These are phyloP conservation scores for Solanum dulcamara DNA, from an alignment of 257 asterid species.

Conservation along the genomic window DNA sequence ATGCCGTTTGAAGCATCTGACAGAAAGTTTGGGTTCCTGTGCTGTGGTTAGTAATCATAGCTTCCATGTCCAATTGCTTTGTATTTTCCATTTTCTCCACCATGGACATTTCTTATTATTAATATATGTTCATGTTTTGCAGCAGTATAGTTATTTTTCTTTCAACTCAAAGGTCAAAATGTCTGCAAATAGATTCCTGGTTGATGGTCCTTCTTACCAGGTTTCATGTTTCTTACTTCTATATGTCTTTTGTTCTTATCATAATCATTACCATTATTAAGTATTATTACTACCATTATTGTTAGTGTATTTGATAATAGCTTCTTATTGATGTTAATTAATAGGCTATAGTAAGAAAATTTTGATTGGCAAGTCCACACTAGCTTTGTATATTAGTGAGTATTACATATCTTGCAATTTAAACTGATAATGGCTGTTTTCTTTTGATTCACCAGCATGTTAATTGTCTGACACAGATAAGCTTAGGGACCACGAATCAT, in stretches of 20 bases:
- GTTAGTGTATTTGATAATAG: not conserved
- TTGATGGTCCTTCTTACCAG: not conserved
- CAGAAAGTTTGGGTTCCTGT: not conserved
- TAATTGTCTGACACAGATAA: not conserved
- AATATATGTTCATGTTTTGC: not conserved
- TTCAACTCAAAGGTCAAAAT: not conserved
- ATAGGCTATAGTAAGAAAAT: not conserved
- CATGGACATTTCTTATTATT: not conserved
- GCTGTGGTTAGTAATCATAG: not conserved
- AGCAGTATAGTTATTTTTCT: not conserved
- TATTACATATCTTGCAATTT: not conserved
- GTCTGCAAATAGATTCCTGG: not conserved
- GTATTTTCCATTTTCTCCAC: not conserved
- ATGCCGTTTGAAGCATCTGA: not conserved
- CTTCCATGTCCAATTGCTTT: not conserved
- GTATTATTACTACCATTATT: not conserved
- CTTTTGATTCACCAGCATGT: not conserved
- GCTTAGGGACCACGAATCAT: not conserved
- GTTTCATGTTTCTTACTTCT: not conserved
- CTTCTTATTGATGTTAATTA: not conserved
- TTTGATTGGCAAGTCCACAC: not conserved
- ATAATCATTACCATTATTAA: not conserved
- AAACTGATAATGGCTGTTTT: not conserved
- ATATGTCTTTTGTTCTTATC: not conserved
- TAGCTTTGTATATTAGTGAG: not conserved